phyloP scores from a whole-genome alignment of 2,329 filamentous ascomycete genomes.

The Exophiala spinifera region DNA sequence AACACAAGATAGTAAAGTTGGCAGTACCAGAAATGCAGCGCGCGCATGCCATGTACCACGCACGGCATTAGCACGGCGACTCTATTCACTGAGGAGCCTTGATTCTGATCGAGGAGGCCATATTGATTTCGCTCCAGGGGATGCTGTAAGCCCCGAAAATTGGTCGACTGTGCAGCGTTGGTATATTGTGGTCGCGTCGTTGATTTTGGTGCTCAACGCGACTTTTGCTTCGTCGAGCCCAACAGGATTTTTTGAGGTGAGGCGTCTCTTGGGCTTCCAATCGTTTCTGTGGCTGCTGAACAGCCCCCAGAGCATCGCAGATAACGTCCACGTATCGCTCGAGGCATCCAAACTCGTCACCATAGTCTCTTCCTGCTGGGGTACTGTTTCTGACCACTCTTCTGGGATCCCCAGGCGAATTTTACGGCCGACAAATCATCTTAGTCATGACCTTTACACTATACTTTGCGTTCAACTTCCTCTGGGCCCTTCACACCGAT shows the following conservation, averaged over 20 bases:
- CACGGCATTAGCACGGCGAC: no score
- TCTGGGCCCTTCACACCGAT: slow-evolving; percentile 56
- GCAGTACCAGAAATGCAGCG: no score
- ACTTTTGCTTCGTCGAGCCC: slow-evolving; percentile 52
- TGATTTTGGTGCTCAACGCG: slow-evolving; percentile 51
- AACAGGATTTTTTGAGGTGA: slow-evolving; percentile 36
- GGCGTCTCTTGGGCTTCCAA: no score
- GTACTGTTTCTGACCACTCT: slow-evolving; percentile 59
- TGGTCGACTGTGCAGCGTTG: slow-evolving; percentile 40
- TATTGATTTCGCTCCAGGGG: slow-evolving; percentile 50
- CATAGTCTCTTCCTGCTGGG: slow-evolving; percentile 63
- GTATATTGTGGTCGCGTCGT: slow-evolving; percentile 43
- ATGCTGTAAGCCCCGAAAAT: slow-evolving; percentile 46
- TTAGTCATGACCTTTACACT: slow-evolving; percentile 44
- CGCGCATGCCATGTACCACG: no score
- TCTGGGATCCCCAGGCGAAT: slow-evolving; percentile 66
- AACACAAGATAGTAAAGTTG: no score
- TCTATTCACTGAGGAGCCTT: no score
- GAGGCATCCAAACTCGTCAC: no score
- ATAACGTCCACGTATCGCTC: no score
- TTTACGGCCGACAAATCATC: slow-evolving; percentile 56
- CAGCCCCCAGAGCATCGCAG: no score
- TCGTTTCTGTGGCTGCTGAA: no score
- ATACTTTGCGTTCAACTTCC: slow-evolving; percentile 50
- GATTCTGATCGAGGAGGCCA: no score